Evolutionary conservation across 306 rosid species (phyloP), one percentile per base, ranked within the genome.

Genomic region (Begonia peltatifolia): DNA sequence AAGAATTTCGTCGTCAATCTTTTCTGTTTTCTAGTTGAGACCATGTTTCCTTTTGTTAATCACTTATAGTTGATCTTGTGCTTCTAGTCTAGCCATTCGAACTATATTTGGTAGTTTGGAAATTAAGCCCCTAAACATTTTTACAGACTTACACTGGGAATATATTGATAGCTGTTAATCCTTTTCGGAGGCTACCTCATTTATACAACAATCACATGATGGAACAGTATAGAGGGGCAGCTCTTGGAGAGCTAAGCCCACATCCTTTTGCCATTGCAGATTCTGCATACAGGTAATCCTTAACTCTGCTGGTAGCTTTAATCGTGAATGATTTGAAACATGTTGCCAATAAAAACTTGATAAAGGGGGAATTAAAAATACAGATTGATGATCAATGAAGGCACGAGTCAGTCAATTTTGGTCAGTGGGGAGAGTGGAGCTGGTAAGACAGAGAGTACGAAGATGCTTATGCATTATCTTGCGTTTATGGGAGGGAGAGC

Each of bases 371-470:
- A 42, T 12, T 50, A 36, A 51, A 64, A 54, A 17, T 79, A 54
- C 84, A 88, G 97, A 70, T 69, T 69, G 65, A 84, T 88, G 97
- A 68, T 88, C 53, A 82, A 77, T 11, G 97, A 88, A 61, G 77
- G 70, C 70, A 62, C 55, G 49, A 84, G 97, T 70, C 97, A 88
- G 77, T 56, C 97, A 63, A 88, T 88, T 77, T 74, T 88, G 74
- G 97, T 88, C 43, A 88, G 97, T 70, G 97, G 97, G 64, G 97
- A 88, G 76, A 88, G 97, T 79, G 97, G 97, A 69, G 95, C 97
- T 14, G 97, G 97, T 25, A 88, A 88, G 80, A 88, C 97, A 20
- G 97, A 88, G 65, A 82, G 97, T 54, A 88, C 97, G 41, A 88
- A 88, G 73, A 82, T 84, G 95, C 97, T 88, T 68, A 88, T 88